These are phyloP conservation scores for Penicillium aurantiogriseum DNA, from an alignment of 2,329 filamentous ascomycete genomes.

Conservation along the genomic window DNA sequence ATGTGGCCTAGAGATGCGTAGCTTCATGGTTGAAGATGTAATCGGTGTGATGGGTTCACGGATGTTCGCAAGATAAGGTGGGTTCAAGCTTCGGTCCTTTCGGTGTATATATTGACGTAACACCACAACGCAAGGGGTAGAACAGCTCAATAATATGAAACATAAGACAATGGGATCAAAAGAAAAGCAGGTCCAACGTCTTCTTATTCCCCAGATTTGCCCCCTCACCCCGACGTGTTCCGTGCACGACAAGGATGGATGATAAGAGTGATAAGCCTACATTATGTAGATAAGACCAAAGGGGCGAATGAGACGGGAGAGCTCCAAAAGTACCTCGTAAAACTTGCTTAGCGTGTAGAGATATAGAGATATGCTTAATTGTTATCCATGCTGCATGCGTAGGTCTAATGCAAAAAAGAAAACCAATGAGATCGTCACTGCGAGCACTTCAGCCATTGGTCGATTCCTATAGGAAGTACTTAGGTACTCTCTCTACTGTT, in stretches of 20 bases:
- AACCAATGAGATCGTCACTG: background rate
- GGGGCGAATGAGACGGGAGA: background rate
- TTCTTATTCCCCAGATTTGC: conserved; percentile 6
- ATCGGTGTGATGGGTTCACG: background rate
- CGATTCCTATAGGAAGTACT: background rate
- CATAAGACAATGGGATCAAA: background rate
- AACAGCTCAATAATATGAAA: background rate
- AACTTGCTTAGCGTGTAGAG: background rate
- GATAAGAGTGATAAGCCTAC: conserved; percentile 5
- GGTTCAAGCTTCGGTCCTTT: background rate
- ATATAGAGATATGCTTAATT: conserved; percentile 6
- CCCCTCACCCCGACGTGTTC: background rate
- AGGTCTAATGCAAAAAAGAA: background rate
- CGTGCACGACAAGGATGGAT: background rate
- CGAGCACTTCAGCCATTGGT: background rate
- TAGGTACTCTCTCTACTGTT: conserved; percentile 12
- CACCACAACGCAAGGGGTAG: background rate
- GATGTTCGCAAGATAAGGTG: background rate
- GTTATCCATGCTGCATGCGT: background rate
- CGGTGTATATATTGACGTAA: background rate
- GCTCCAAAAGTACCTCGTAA: background rate
- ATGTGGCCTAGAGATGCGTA: conserved; percentile 39
- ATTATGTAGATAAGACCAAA: background rate
- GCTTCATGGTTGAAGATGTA: conserved; percentile 2
- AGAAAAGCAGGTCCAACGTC: background rate